Conservation (phyloP, 352 stramenopile species). For the Halophytophthora batemanensis region DNA sequence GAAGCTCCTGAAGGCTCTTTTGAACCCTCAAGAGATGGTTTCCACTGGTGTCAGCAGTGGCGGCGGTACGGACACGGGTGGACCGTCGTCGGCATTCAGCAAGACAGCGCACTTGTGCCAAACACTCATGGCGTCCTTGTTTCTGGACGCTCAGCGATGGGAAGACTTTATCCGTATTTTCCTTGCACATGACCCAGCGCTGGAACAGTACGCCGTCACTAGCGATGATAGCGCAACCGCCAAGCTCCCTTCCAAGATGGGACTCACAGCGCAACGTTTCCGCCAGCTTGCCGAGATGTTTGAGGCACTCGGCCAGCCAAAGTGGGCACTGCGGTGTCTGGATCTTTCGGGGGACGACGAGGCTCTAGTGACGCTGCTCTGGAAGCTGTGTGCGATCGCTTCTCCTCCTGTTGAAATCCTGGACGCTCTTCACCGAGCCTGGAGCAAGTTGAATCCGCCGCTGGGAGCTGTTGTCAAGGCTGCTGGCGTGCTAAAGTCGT, state of each 20-base stretch:
- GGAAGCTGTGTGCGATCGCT: slow-evolving; percentile 16
- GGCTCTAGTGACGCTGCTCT: slow-evolving; percentile 48
- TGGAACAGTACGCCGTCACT: slow-evolving; percentile 69
- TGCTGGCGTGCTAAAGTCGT: slow-evolving; percentile 6
- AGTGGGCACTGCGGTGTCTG: slow-evolving; percentile 57
- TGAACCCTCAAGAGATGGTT: slow-evolving; percentile 15
- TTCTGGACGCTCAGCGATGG: slow-evolving; percentile 54
- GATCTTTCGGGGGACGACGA: slow-evolving; percentile 72
- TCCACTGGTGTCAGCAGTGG: slow-evolving; percentile 3
- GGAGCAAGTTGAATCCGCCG: slow-evolving; percentile 48
- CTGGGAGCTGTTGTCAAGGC: slow-evolving; percentile 42
- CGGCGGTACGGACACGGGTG: slow-evolving; percentile 6
- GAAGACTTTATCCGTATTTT: slow-evolving; percentile 51
- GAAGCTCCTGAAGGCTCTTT: slow-evolving; percentile 38
- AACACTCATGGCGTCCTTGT: slow-evolving; percentile 41
- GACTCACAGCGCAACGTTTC: slow-evolving; percentile 33
- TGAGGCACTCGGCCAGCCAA: slow-evolving; percentile 44
- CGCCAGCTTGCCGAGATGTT: slow-evolving; percentile 43
- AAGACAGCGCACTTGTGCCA: slow-evolving; percentile 38
- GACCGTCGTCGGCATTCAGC: slow-evolving; percentile 35
- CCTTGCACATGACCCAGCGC: slow-evolving; percentile 40
- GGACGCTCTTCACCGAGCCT: slow-evolving; percentile 46
- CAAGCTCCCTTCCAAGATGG: slow-evolving; percentile 63
- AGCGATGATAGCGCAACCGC: slow-evolving; percentile 37
- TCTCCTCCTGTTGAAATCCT: slow-evolving; percentile 24